These are phyloP conservation scores for Abrus pulchellus DNA, from an alignment of 306 rosid genomes.

Conservation along the genomic window DNA sequence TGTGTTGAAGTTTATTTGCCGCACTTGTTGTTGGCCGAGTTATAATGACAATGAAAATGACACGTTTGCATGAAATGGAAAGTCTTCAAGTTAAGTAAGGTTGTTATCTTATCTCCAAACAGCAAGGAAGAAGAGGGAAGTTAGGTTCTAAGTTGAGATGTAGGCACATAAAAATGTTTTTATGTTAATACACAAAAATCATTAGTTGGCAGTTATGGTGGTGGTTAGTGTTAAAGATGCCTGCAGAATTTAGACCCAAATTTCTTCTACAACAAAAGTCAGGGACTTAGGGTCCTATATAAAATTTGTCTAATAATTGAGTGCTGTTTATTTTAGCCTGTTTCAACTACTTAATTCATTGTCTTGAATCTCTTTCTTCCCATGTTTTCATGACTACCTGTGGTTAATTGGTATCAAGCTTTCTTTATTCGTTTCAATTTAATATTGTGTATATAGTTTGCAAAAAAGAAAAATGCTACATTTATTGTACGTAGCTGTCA, in stretches of 20 bases:
- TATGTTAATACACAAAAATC: not conserved
- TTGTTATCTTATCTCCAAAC: conserved; percentile 34
- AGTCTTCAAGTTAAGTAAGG: not conserved
- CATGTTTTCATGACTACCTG: conserved; percentile 3
- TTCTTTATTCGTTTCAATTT: not conserved
- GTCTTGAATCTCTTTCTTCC: not conserved
- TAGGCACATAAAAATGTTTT: not conserved
- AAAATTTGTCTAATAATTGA: conserved; percentile 44
- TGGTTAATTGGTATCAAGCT: not conserved
- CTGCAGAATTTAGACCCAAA: not conserved
- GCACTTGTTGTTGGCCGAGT: conserved; percentile 24
- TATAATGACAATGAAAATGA: conserved; percentile 41
- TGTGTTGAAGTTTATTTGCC: not conserved
- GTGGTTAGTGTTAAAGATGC: conserved; percentile 24
- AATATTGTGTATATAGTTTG: not conserved
- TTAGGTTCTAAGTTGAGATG: not conserved
- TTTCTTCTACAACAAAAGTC: not conserved
- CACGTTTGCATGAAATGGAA: conserved; percentile 40
- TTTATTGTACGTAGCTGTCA: not conserved
- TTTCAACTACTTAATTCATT: conserved; percentile 12
- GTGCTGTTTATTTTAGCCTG: conserved; percentile 33
- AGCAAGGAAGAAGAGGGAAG: not conserved
- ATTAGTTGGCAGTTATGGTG: conserved; percentile 37
- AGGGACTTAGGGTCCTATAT: not conserved
- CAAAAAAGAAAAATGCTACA: not conserved